These are phyloP conservation scores for Arabidopsis lyrata DNA, from an alignment of 441 rosid genomes.

Conservation along the genomic window DNA sequence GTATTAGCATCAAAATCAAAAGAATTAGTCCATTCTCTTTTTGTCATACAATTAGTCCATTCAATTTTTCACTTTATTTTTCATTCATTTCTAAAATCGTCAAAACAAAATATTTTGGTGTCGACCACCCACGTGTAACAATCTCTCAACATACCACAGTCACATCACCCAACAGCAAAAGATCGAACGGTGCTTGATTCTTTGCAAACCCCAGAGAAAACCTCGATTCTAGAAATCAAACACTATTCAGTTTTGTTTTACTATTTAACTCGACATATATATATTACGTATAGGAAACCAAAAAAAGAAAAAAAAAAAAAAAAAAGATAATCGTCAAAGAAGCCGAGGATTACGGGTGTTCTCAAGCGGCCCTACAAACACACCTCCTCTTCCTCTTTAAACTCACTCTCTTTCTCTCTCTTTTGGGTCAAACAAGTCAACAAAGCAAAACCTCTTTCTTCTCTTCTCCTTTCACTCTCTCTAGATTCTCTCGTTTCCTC, in stretches of 20 bases:
- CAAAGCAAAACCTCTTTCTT: slow-evolving; percentile 37
- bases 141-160: slow-evolving; percentile 11
- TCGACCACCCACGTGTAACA: slow-evolving; percentile 32
- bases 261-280: background rate
- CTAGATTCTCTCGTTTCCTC: slow-evolving; percentile 25
- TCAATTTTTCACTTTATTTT: background rate
- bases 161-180: slow-evolving; percentile 32
- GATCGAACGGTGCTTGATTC: slow-evolving; percentile 35
- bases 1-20: background rate
- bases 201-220: slow-evolving; percentile 12
- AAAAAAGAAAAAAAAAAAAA: background rate
- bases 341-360: slow-evolving; percentile 51
- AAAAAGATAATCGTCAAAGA: slow-evolving; percentile 16
- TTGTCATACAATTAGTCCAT: background rate
- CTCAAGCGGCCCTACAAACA: slow-evolving; percentile 17
- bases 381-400: slow-evolving; percentile 8
- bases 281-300: too few species aligned
- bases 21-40: background rate
- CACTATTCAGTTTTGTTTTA: background rate
- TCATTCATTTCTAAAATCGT: background rate
- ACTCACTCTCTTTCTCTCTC: slow-evolving; percentile 4
- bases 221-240: slow-evolving; percentile 27
- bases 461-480: background rate
- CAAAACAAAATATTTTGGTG: background rate
- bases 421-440: slow-evolving; percentile 43